Base-by-base conservation (phyloP, 139 green algal genomes). In the Astrephomene gubernaculifera region DNA sequence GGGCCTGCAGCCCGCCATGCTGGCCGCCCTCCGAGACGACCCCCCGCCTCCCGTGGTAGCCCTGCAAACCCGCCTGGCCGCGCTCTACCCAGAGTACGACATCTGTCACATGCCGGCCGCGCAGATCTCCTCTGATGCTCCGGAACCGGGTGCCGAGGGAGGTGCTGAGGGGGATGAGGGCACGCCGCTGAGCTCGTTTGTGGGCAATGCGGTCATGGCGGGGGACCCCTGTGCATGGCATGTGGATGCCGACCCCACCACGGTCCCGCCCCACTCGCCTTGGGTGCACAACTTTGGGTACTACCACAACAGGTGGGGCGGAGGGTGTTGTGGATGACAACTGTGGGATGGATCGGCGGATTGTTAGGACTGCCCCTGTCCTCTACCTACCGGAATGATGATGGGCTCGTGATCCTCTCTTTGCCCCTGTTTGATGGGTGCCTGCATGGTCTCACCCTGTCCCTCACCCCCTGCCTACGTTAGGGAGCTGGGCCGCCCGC, bases 201-300 rank as follows among this genome's bases (percentile, higher is more conserved):
- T 83, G 35, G 94, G 89, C 36, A 98, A 97, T 76, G 94, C 94
- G 1, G 92, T 93, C 10, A 87, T 94, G 79, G 31, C 60, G 8
- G 93, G 93, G 3, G 95, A 98, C 87, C 81, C 65, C 35, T 97
- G 92, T 68, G 41, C 54, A 8, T 97, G 86, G 82, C 95, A 98
- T 79, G 78, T 95, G 2, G 95, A 98, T 80, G 93, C 94, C 0
- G 95, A 98, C 90, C 95, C 95, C 29, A 84, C 87, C 38, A 87
- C 65, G 44, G 86, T 96, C 38, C 93, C 90, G 1, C 84, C 89
- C 17, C 73, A 81, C 68, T 93, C 90, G 12, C 86, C 85, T 21
- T 96, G 89, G 88, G 87, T 90, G 1, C 81, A 91, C 14, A 78
- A 87, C 49, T 94, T 90, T 71, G 95, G 94, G 1, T 90, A 93